Evolutionary conservation across 139 green algal species (phyloP), one percentile per base, ranked within the genome.

Genomic region (Haematococcus lacustris): DNA sequence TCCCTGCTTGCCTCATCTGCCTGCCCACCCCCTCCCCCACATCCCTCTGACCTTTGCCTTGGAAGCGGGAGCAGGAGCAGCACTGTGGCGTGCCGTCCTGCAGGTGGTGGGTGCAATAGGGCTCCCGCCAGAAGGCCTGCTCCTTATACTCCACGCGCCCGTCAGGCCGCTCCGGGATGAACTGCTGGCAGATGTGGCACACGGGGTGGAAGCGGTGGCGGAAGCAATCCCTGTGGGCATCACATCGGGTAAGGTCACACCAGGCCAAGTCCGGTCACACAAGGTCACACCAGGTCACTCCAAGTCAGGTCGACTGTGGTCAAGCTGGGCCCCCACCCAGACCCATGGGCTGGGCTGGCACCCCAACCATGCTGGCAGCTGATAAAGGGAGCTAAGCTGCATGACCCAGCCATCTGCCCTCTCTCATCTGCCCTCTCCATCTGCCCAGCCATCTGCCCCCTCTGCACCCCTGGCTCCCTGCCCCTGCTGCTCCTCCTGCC

Each of bases 101-200:
- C 9, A 60, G 41, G 73, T 96, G 89, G 1, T 17, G 33, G 0
- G 80, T 75, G 73, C 91, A 96, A 68, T 76, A 86, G 38, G 50
- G 69, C 28, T 81, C 59, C 17, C 75, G 51, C 86, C 88, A 93
- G 71, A 91, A 94, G 34, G 86, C 76, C 66, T 85, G 60, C 38
- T 83, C 76, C 1, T 70, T 57, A 70, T 78, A 91, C 3, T 83
- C 35, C 25, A 92, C 82, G 39, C 73, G 61, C 17, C 74, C 78
- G 6, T 82, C 73, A 34, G 73, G 59, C 32, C 73, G 28, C 41
- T 63, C 51, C 0, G 86, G 75, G 1, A 93, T 78, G 73, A 82
- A 85, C 9, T 73, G 37, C 5, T 43, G 38, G 68, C 89, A 94
- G 21, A 94, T 88, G 35, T 34, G 9, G 78, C 89, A 94, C 50